Percentiles rank a stretch among this genome's conserved stretches.
phyloP scores from a whole-genome alignment of 805 yeast species.

The Blastobotrys parvus region DNA sequence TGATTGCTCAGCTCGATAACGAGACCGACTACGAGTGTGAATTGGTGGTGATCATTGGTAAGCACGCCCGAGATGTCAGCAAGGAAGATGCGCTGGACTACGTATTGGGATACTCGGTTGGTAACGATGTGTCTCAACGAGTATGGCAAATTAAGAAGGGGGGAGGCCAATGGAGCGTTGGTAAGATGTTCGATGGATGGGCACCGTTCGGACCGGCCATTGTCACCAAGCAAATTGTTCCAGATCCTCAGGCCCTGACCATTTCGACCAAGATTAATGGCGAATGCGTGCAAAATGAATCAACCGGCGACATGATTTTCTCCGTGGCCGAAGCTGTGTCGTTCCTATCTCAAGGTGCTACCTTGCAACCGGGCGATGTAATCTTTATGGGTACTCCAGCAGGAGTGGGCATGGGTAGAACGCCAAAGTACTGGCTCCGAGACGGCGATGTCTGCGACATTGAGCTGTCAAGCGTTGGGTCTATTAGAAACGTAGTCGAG shows the following conservation, averaged over 20 bases:
- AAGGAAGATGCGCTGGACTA: slow-evolving; percentile 37
- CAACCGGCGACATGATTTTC: slow-evolving; percentile 44
- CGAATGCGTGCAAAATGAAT: slow-evolving; percentile 37
- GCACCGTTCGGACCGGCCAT: slow-evolving; percentile 52
- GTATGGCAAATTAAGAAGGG: slow-evolving; percentile 49
- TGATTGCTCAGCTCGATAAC: slow-evolving; percentile 26
- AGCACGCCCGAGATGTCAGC: slow-evolving; percentile 36
- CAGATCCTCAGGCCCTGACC: slow-evolving; percentile 30
- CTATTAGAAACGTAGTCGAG: slow-evolving; percentile 33
- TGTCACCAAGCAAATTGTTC: slow-evolving; percentile 28
- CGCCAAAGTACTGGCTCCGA: slow-evolving; percentile 35
- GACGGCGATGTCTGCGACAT: slow-evolving; percentile 39
- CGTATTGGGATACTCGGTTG: slow-evolving; percentile 45
- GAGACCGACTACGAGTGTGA: slow-evolving; percentile 47
- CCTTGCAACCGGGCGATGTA: slow-evolving; percentile 45
- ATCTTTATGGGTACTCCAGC: slow-evolving; percentile 51
- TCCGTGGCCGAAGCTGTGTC: slow-evolving; percentile 35
- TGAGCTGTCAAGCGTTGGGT: slow-evolving; percentile 36
- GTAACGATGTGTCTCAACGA: slow-evolving; percentile 50
- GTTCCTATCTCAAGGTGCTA: slow-evolving; percentile 43
- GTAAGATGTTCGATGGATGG: slow-evolving; percentile 48
- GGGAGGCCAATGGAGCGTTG: slow-evolving; percentile 45
- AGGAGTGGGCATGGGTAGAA: slow-evolving; percentile 42
- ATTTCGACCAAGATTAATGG: slow-evolving; percentile 41
- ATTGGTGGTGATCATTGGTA: slow-evolving; percentile 46